Evolutionary conservation across 2,329 filamentous ascomycete species (phyloP).

Genomic region (Neoscytalidium dimidiatum): DNA sequence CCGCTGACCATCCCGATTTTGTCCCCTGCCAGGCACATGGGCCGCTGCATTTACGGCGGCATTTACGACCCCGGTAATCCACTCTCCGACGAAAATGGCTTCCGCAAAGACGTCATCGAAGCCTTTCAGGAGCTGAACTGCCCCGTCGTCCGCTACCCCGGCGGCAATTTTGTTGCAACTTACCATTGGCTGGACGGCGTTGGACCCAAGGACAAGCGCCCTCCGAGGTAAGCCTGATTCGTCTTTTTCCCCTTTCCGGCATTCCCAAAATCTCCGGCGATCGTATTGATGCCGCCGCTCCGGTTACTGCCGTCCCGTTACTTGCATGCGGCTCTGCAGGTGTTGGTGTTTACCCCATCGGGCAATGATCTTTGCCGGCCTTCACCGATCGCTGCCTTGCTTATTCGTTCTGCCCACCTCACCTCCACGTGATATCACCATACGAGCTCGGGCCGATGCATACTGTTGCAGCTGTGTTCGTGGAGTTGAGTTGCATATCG

Average conservation of each 20-base stretch:
- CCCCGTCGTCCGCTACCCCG: conserved; percentile 78
- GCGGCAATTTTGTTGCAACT: conserved; percentile 81
- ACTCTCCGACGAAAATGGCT: conserved; percentile 73
- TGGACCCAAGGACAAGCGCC: conserved; percentile 70
- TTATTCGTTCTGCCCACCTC: not conserved
- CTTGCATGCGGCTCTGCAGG: conserved; percentile 13
- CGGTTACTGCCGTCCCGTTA: conserved; percentile 1
- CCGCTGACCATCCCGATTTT: not conserved
- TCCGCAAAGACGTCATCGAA: conserved; percentile 75
- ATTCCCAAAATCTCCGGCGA: not conserved
- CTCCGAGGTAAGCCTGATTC: conserved; percentile 47
- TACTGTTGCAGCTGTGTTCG: not conserved
- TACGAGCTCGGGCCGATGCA: not conserved
- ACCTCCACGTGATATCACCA: not conserved
- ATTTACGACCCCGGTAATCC: conserved; percentile 77
- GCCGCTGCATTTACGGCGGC: conserved; percentile 83
- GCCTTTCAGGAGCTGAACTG: conserved; percentile 73
- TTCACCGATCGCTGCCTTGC: not conserved
- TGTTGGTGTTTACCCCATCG: not conserved
- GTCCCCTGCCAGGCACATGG: conserved; percentile 68
- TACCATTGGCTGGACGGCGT: conserved; percentile 86
- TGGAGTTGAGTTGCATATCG: not conserved
- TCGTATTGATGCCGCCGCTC: not conserved
- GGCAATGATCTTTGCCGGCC: conserved; percentile 1
- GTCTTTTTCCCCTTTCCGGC: not conserved